Evolutionary conservation across 192 early-diverging fungal species (phyloP).

Genomic region (Gigaspora rosea): DNA sequence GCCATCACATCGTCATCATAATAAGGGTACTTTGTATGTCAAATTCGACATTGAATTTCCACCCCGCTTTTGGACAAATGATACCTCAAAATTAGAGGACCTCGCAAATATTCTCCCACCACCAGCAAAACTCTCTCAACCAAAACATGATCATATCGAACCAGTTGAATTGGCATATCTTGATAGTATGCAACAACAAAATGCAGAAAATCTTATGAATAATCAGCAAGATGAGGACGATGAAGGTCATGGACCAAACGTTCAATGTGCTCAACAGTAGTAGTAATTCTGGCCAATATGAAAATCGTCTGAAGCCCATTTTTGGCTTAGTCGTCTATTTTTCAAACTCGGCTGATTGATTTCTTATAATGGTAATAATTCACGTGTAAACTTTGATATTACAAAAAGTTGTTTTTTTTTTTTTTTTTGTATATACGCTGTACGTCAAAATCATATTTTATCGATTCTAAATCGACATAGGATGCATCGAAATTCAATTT

Average conservation of each 20-base stretch:
- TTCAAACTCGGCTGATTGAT: no score
- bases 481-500: no score
- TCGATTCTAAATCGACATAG: no score
- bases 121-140: constrained; percentile 43
- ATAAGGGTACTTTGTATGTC: constrained; percentile 91
- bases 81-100: constrained; percentile 62
- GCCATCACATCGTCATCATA: constrained; percentile 87
- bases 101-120: constrained; percentile 85
- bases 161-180: constrained; percentile 81
- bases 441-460: no score
- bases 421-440: no score
- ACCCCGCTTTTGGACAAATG: constrained; percentile 71
- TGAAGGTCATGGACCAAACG: constrained; percentile 66
- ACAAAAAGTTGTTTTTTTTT: no score
- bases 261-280: constrained; percentile 98
- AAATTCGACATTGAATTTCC: constrained; percentile 97
- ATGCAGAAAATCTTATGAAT: constrained; percentile 57
- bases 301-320: no score
- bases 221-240: constrained; percentile 73
- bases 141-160: constrained; percentile 68
- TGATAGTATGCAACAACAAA: constrained; percentile 71
- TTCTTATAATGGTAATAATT: no score
- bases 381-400: no score
- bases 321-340: no score
- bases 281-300: no score